phyloP scores from a whole-genome alignment of 371 early-diverging fungal species.

The Syncephalastrum racemosum region DNA sequence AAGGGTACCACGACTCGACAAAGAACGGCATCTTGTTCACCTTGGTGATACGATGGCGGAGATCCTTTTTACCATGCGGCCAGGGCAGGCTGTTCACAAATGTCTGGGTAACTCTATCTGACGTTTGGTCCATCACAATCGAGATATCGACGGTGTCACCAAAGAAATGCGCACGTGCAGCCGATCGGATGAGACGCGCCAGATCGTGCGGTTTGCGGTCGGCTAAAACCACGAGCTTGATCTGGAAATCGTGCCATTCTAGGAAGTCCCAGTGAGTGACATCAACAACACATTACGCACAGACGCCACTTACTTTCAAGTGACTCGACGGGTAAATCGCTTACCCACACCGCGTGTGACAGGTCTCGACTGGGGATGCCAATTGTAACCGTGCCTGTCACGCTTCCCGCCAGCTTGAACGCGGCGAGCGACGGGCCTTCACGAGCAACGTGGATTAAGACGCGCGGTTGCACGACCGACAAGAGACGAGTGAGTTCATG shows the following conservation, averaged over 20 bases:
- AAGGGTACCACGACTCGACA: conserved; percentile 67
- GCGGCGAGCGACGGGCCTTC: conserved; percentile 5
- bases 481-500: conserved; percentile 22
- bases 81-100: conserved; percentile 53
- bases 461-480: conserved; percentile 16
- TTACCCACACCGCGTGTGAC: conserved; percentile 48
- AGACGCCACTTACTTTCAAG: conserved; percentile 45
- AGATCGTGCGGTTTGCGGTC: conserved; percentile 55
- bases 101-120: conserved; percentile 47
- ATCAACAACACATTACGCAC: too few relatives aligned
- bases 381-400: conserved; percentile 34
- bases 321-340: conserved; percentile 48
- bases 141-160: conserved; percentile 57
- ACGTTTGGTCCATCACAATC: conserved; percentile 55
- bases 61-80: conserved; percentile 47
- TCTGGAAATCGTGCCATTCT: conserved; percentile 59
- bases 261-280: background rate
- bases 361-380: conserved; percentile 48
- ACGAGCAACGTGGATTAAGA: conserved; percentile 26
- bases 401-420: conserved; percentile 16
- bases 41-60: conserved; percentile 57
- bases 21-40: conserved; percentile 56
- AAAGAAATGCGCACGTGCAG: conserved; percentile 50
- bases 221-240: conserved; percentile 56
- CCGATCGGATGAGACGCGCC: conserved; percentile 51